These are phyloP conservation scores for Podaxis sp. DNA, from an alignment of 768 basidiomycete species.

Conservation along the genomic window DNA sequence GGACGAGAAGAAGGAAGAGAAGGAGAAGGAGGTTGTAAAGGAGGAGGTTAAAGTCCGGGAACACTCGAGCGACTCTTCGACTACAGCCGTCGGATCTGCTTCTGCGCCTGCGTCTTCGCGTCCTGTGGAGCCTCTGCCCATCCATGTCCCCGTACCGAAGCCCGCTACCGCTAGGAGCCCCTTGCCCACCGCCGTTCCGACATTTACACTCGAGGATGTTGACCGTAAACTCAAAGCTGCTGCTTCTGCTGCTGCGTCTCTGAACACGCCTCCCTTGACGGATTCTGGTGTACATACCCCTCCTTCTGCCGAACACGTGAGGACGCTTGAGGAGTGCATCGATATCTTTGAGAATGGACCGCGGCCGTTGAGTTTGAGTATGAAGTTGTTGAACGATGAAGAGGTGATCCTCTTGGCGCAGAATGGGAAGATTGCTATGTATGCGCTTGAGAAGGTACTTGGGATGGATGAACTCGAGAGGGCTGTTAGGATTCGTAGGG, in stretches of 20 bases:
- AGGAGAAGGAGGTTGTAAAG: slow-evolving; percentile 4
- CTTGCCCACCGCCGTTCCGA: slow-evolving; percentile 22
- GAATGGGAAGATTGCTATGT: slow-evolving; percentile 91
- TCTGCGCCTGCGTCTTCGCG: not conserved
- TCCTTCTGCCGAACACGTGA: slow-evolving; percentile 19
- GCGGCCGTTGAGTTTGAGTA: slow-evolving; percentile 51
- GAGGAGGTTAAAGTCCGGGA: slow-evolving; percentile 3
- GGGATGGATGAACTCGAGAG: slow-evolving; percentile 68
- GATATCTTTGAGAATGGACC: slow-evolving; percentile 78
- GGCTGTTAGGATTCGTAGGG: slow-evolving; percentile 83
- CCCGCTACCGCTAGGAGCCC: slow-evolving; percentile 14
- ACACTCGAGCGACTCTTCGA: not conserved
- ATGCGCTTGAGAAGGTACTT: slow-evolving; percentile 94
- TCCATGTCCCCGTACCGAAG: slow-evolving; percentile 5
- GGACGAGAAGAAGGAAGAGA: slow-evolving; percentile 20
- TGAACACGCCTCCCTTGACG: slow-evolving; percentile 7
- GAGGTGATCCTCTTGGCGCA: slow-evolving; percentile 87
- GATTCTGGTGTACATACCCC: slow-evolving; percentile 9
- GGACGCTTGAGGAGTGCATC: slow-evolving; percentile 75
- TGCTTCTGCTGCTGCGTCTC: slow-evolving; percentile 4
- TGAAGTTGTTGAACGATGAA: slow-evolving; percentile 79
- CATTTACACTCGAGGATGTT: slow-evolving; percentile 56
- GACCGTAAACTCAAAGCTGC: slow-evolving; percentile 45
- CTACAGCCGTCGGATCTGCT: not conserved
- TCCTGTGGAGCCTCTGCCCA: not conserved